Percentiles rank a stretch among this genome's conserved stretches.
Evolutionary conservation across 2,329 filamentous ascomycete genomes (phyloP).

Genomic region (Emergomyces orientalis): DNA sequence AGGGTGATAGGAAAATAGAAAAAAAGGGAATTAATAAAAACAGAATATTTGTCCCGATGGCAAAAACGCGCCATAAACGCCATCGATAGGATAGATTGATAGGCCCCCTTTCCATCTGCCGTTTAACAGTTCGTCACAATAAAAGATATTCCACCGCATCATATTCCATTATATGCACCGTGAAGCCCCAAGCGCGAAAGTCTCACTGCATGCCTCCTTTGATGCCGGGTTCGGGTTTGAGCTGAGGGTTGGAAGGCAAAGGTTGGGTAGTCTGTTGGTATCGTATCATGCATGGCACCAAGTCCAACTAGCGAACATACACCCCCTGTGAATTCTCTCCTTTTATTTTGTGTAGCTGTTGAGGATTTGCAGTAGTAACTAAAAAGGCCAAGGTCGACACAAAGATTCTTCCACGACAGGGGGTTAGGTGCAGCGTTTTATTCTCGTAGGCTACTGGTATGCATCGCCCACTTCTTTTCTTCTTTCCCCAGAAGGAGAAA

Average conservation of each 20-base stretch:
- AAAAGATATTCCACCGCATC: neutral
- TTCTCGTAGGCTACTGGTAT: neutral
- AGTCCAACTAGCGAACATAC: neutral
- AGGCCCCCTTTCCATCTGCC: neutral
- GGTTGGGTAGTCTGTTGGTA: neutral
- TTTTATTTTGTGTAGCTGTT: neutral
- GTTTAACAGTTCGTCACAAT: neutral
- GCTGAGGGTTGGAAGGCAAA: too few relatives aligned
- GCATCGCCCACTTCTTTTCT: neutral
- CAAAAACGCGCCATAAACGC: neutral
- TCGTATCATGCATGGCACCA: neutral
- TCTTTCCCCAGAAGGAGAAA: neutral
- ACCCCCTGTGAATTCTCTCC: neutral
- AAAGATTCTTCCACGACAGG: neutral
- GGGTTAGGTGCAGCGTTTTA: neutral
- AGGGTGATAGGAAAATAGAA: neutral
- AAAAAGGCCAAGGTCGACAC: neutral
- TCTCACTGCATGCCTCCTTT: neutral
- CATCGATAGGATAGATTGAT: neutral
- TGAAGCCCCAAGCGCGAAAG: too few relatives aligned
- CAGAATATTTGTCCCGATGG: neutral
- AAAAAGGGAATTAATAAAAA: neutral
- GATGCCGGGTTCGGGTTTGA: too few relatives aligned
- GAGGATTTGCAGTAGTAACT: neutral
- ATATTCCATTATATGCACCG: neutral